Evolutionary conservation across 768 basidiomycete species (phyloP), one percentile per base, ranked within the genome.

Genomic region (Calocera viscosa): DNA sequence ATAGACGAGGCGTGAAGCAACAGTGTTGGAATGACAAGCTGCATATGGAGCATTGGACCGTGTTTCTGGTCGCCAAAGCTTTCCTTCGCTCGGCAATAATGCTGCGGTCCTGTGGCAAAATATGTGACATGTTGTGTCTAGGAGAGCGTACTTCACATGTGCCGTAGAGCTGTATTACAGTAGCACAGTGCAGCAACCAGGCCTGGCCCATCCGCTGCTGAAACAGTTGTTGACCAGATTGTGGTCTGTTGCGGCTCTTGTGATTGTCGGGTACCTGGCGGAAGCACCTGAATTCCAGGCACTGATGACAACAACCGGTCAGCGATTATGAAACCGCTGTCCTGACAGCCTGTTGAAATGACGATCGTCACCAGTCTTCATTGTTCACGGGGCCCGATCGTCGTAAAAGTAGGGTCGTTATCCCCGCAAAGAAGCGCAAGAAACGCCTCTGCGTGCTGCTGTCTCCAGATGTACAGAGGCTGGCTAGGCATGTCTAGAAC

Each of bases 201-300:
- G n/a, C n/a, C n/a, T n/a, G 35, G 14, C 35, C 14, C 35, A 14
- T 5, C 7, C 5, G 35, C 14, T 38, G 35, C 14, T 38, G 35
- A 38, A 38, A 38, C 7, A 38, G 35, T 38, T 38, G 35, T 38
- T 38, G 35, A 38, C n/a, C 35, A 38, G 35, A 5, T 5, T 38
- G 35, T 38, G 5, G 35, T 38, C 35, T 5, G 14, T 38, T 14
- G 35, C n/a, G 35, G 5, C 3, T 47, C 24, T 7, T 3, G 8
- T 16, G 53, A n/a, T n/a, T 30, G 11, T 60, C 53, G 53, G 26
- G 53, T 60, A 60, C 53, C 53, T 60, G 53, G 53, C 53, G 30
- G 53, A 60, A 60, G 30, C 53, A 60, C 53, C 24, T 26, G 30
- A 2, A 28, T 26, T 26, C 30, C 53, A 60, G 53, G 53, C 30